A percentile compares a stretch with the other conserved stretches of the same genome.
Conservation (phyloP, 2,329 filamentous ascomycete genomes). For the Zasmidium citrigriseum region DNA sequence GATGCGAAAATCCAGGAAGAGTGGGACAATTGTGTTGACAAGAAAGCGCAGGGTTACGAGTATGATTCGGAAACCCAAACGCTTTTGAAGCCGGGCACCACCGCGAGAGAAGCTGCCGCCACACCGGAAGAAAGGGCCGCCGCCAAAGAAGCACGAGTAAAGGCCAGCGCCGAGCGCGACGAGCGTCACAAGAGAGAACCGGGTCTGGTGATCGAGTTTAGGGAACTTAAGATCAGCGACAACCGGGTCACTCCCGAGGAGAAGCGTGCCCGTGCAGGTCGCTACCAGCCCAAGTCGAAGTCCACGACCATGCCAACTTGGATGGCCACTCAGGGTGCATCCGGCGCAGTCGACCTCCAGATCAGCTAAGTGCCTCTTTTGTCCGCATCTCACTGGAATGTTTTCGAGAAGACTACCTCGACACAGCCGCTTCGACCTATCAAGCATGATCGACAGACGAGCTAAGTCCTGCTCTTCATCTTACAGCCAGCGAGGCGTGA, state of each 20-base stretch:
- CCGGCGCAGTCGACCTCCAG: not conserved
- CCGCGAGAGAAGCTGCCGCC: too few species aligned
- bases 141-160: too few species aligned
- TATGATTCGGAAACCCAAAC: too few species aligned
- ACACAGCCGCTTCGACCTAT: not conserved
- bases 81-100: too few species aligned
- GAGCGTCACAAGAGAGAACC: too few species aligned
- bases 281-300: constrained; percentile 3
- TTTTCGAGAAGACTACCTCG: not conserved
- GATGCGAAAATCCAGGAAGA: too few species aligned
- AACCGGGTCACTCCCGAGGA: constrained; percentile 5
- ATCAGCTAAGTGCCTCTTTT: not conserved
- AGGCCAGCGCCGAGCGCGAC: too few species aligned
- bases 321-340: not conserved
- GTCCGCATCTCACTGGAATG: not conserved
- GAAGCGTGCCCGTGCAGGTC: constrained; percentile 1
- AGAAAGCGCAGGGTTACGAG: too few species aligned
- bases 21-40: too few species aligned
- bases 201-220: too few species aligned
- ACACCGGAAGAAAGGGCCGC: too few species aligned
- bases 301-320: not conserved
- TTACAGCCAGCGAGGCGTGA: not conserved
- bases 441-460: not conserved
- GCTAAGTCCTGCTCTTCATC: not conserved
- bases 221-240: not conserved